phyloP scores from a whole-genome alignment of 768 basidiomycete species.

The Collybia sordida region DNA sequence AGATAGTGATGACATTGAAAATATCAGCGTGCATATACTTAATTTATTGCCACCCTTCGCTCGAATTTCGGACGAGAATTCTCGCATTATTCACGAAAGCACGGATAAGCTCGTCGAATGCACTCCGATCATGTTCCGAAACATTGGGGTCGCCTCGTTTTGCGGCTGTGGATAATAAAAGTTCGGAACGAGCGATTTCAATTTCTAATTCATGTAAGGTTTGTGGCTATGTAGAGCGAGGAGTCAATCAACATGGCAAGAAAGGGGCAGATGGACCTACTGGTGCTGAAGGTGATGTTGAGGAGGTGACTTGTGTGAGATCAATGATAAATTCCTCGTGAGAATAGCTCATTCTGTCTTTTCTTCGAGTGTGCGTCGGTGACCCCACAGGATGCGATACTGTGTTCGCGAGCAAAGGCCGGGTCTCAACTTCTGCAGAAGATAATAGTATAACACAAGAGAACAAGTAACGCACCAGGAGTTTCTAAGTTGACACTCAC shows the following conservation, averaged over 20 bases:
- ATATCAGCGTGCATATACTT: not conserved
- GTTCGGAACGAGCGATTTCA: slow-evolving; percentile 73
- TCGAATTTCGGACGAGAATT: slow-evolving; percentile 80
- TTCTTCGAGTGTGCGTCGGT: slow-evolving; percentile 63
- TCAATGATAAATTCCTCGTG: slow-evolving; percentile 95
- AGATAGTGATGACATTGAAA: slow-evolving; percentile 1
- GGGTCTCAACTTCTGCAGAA: slow-evolving; percentile 1
- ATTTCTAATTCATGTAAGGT: slow-evolving; percentile 86
- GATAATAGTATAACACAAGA: not conserved
- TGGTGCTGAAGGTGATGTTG: slow-evolving; percentile 41
- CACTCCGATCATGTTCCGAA: slow-evolving; percentile 63
- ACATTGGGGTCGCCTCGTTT: slow-evolving; percentile 62
- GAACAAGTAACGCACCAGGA: slow-evolving; percentile 55
- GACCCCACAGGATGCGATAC: slow-evolving; percentile 69
- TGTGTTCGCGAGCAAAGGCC: slow-evolving; percentile 20
- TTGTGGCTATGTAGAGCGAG: slow-evolving; percentile 43
- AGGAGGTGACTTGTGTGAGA: slow-evolving; percentile 85
- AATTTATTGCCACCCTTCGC: slow-evolving; percentile 45
- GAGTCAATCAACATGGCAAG: not conserved
- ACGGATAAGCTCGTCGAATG: slow-evolving; percentile 89
- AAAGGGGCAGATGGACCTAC: slow-evolving; percentile 36
- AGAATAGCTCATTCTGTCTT: slow-evolving; percentile 89
- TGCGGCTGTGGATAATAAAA: slow-evolving; percentile 69
- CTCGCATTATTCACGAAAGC: slow-evolving; percentile 93
- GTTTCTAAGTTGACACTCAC: slow-evolving; percentile 92